phyloP scores from a whole-genome alignment of 2,329 filamentous ascomycete genomes.

The Colletotrichum acutatum region DNA sequence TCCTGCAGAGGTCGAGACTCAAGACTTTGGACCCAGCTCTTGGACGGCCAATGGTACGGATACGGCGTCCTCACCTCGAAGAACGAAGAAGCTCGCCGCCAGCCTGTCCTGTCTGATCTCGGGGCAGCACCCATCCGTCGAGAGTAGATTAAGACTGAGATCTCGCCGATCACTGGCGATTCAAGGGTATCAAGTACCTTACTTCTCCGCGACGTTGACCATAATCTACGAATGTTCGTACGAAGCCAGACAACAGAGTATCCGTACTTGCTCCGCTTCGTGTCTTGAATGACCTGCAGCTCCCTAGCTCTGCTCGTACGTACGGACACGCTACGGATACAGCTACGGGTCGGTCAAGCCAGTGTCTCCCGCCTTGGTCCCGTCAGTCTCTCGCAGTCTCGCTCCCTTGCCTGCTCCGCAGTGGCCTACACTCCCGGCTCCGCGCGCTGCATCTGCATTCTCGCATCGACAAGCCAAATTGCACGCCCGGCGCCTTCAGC shows the following conservation, averaged over 20 bases:
- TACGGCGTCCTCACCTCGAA: neutral
- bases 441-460: slow-evolving; percentile 26
- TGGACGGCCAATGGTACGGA: slow-evolving; percentile 11
- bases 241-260: neutral
- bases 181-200: neutral
- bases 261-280: slow-evolving; percentile 18
- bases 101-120: slow-evolving; percentile 6
- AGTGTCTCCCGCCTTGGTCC: slow-evolving; percentile 11
- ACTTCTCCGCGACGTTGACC: neutral
- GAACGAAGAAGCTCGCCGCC: neutral
- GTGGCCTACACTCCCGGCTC: slow-evolving; percentile 32
- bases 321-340: neutral
- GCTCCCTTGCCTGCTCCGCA: slow-evolving; percentile 13
- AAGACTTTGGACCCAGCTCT: neutral
- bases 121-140: neutral
- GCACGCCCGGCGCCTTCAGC: slow-evolving; percentile 4
- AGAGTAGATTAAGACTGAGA: neutral
- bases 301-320: neutral
- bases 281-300: slow-evolving; percentile 22
- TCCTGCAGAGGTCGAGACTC: slow-evolving; percentile 7
- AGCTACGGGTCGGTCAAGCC: neutral
- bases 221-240: neutral
- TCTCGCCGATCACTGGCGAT: slow-evolving; percentile 1
- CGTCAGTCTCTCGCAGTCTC: slow-evolving; percentile 7
- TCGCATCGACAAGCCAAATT: slow-evolving; percentile 17